Percentiles rank a stretch among this genome's conserved stretches.
phyloP scores from a whole-genome alignment of 805 yeast species.

The Saccharomycopsis javanensis region DNA sequence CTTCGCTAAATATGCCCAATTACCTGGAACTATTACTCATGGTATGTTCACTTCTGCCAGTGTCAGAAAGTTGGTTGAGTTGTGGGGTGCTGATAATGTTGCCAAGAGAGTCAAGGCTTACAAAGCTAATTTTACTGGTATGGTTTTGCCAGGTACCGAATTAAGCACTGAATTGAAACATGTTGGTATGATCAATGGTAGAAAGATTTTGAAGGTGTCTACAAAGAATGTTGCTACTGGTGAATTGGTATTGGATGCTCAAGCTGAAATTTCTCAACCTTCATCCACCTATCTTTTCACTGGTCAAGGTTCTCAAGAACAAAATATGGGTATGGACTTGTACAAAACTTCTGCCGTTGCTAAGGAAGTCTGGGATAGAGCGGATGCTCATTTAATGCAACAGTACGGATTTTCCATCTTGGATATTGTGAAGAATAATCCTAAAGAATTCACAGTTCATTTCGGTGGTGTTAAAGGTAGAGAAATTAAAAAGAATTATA shows the following conservation, averaged over 20 bases:
- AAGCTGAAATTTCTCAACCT: constrained; percentile 98
- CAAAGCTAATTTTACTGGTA: constrained; percentile 83
- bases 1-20: constrained; percentile 83
- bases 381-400: constrained; percentile 83
- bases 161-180: constrained; percentile 85
- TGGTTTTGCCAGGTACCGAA: constrained; percentile 94
- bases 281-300: constrained; percentile 94
- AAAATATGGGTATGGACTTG: constrained; percentile 99
- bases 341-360: constrained; percentile 89
- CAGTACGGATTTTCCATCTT: constrained; percentile 96
- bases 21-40: constrained; percentile 97
- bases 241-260: constrained; percentile 73
- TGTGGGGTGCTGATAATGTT: constrained; percentile 97
- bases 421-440: constrained; percentile 92
- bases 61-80: constrained; percentile 89
- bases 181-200: constrained; percentile 97
- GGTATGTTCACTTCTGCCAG: constrained; percentile 98
- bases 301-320: constrained; percentile 99
- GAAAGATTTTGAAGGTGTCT: constrained; percentile 91
- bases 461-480: constrained; percentile 98
- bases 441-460: constrained; percentile 88
- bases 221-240: constrained; percentile 77
- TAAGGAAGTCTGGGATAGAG: constrained; percentile 93
- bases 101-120: constrained; percentile 94
- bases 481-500: constrained; percentile 86